Percentiles rank a stretch among this genome's conserved stretches.
Conservation (phyloP, 2,329 filamentous ascomycete genomes). For the Aspergillus costaricaensis region DNA sequence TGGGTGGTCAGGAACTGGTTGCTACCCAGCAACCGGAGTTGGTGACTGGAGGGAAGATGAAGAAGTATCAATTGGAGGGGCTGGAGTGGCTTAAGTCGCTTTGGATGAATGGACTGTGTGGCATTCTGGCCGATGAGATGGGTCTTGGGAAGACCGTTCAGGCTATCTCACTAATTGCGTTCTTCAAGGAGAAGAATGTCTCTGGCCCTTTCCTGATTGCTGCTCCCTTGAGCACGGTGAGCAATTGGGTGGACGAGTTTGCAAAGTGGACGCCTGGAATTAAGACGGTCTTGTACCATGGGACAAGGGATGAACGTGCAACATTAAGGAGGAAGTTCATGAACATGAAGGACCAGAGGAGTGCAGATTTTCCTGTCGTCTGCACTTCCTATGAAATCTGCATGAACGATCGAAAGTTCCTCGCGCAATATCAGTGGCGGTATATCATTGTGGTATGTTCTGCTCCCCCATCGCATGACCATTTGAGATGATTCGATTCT, state of each 20-base stretch:
- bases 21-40: conserved; percentile 85
- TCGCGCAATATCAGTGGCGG: conserved; percentile 88
- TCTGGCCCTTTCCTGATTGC: conserved; percentile 91
- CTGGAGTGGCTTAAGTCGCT: conserved; percentile 84
- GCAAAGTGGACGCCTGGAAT: conserved; percentile 85
- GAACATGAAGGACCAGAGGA: conserved; percentile 65
- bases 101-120: conserved; percentile 89
- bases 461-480: not conserved
- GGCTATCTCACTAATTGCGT: conserved; percentile 82
- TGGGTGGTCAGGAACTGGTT: conserved; percentile 68
- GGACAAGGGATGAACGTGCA: conserved; percentile 74
- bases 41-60: conserved; percentile 85
- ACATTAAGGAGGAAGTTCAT: conserved; percentile 73
- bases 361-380: conserved; percentile 79
- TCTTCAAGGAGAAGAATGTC: conserved; percentile 81
- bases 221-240: conserved; percentile 85
- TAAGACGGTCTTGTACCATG: conserved; percentile 88
- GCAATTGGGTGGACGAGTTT: conserved; percentile 96
- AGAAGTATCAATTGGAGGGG: conserved; percentile 90
- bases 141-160: conserved; percentile 90
- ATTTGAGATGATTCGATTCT: not conserved
- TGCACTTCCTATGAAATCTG: conserved; percentile 97
- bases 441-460: conserved; percentile 83
- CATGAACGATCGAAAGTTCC: conserved; percentile 78
- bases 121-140: conserved; percentile 93